Percentiles rank a stretch among this genome's conserved stretches.
Conservation (phyloP, 805 yeast species). For the Cyberlindnera euphorbiiphila region DNA sequence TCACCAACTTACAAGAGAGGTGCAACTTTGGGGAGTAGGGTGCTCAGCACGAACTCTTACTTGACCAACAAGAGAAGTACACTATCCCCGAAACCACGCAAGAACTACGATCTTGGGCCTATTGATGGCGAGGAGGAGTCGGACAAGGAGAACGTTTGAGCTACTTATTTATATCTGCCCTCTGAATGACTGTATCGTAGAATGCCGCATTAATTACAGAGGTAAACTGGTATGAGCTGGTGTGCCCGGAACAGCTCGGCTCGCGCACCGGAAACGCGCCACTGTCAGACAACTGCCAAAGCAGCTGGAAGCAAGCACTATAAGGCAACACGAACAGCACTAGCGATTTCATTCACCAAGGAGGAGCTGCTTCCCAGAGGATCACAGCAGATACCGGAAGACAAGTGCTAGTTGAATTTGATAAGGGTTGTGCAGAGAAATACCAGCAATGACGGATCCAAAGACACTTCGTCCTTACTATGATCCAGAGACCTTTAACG, state of each 20-base stretch:
- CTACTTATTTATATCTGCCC: background rate
- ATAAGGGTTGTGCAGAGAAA: too few species aligned
- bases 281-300: background rate
- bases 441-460: conserved; percentile 11
- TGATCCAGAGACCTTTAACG: conserved; percentile 62
- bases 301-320: too few species aligned
- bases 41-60: conserved; percentile 29
- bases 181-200: too few species aligned
- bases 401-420: too few species aligned
- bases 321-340: too few species aligned
- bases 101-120: conserved; percentile 7
- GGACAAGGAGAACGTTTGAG: conserved; percentile 10
- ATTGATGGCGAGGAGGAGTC: conserved; percentile 10
- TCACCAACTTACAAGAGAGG: conserved; percentile 3
- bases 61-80: conserved; percentile 16
- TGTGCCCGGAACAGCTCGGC: too few species aligned
- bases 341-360: too few species aligned
- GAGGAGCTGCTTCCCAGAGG: too few species aligned
- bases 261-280: too few species aligned
- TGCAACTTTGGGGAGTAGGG: conserved; percentile 15
- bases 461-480: conserved; percentile 57
- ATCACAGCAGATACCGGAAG: too few species aligned
- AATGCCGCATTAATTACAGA: too few species aligned
- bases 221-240: too few species aligned
- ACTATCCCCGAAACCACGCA: conserved; percentile 11